A percentile compares a stretch with the other conserved stretches of the same genome.
phyloP scores from a whole-genome alignment of 805 yeast genomes.

The Metschnikowia arizonensis region DNA sequence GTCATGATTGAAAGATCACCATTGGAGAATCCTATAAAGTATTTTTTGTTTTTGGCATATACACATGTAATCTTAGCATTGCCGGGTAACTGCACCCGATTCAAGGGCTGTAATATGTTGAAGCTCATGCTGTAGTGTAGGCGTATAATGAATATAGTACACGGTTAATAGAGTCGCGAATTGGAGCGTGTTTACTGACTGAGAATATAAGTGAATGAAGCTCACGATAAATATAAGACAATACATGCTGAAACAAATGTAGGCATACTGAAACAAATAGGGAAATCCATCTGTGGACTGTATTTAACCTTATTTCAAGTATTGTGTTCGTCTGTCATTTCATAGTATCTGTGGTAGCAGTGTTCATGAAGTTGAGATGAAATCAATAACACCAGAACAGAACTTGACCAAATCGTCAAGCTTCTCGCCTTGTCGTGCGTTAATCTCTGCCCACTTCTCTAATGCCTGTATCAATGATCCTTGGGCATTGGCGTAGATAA shows the following conservation, averaged over 20 bases:
- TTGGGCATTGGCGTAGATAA: slow-evolving; percentile 41
- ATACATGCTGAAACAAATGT: no score
- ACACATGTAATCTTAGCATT: slow-evolving; percentile 25
- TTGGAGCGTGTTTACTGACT: background rate
- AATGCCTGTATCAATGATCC: slow-evolving; percentile 45
- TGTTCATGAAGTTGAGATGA: slow-evolving; percentile 32
- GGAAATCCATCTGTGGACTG: no score
- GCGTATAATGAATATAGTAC: background rate
- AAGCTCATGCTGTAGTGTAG: slow-evolving; percentile 31
- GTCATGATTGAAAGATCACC: slow-evolving; percentile 33
- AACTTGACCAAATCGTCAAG: slow-evolving; percentile 70
- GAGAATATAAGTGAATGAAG: background rate
- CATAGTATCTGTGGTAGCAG: background rate
- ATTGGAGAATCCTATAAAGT: slow-evolving; percentile 32
- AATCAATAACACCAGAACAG: slow-evolving; percentile 73
- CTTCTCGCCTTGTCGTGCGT: slow-evolving; percentile 38
- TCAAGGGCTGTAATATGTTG: slow-evolving; percentile 36
- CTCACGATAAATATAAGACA: no score
- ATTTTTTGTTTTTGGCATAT: slow-evolving; percentile 16
- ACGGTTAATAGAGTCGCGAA: slow-evolving; percentile 1
- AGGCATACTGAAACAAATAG: no score
- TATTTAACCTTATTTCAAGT: no score
- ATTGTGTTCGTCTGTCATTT: no score
- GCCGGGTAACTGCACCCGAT: slow-evolving; percentile 28
- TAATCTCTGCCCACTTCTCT: slow-evolving; percentile 45